A percentile compares a stretch with the other conserved stretches of the same genome.
These are phyloP conservation scores for Sporothrix luriei DNA, from an alignment of 2,329 filamentous ascomycete species.

Conservation along the genomic window DNA sequence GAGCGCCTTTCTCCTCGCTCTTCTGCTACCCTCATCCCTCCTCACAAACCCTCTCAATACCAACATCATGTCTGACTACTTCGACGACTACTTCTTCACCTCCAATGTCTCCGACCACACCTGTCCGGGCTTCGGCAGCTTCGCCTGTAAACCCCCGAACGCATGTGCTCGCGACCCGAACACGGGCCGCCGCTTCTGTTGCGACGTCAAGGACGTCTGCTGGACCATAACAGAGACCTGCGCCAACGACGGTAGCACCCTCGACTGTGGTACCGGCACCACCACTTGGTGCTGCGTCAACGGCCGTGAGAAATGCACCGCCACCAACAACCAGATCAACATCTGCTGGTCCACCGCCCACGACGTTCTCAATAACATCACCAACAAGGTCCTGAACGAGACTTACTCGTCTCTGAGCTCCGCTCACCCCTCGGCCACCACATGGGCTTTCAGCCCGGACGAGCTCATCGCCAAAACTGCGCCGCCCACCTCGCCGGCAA, in stretches of 20 bases:
- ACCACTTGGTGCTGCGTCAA: conserved; percentile 35
- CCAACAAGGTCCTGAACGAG: conserved; percentile 29
- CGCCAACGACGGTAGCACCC: conserved; percentile 33
- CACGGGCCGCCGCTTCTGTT: conserved; percentile 35
- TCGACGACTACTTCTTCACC: conserved; percentile 35
- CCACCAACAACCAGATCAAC: conserved; percentile 33
- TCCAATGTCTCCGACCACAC: conserved; percentile 32
- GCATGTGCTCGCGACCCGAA: conserved; percentile 36
- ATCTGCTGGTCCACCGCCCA: conserved; percentile 35
- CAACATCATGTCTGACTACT: conserved; percentile 31
- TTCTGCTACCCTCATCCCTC: neutral
- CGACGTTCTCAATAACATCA: conserved; percentile 36
- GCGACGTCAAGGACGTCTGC: conserved; percentile 33
- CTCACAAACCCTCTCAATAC: neutral
- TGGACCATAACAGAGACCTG: conserved; percentile 33
- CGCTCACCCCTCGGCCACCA: conserved; percentile 32
- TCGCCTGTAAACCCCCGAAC: conserved; percentile 32
- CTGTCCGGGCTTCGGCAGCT: conserved; percentile 32
- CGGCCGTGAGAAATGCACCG: conserved; percentile 33
- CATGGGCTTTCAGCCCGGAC: conserved; percentile 33
- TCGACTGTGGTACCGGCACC: conserved; percentile 33
- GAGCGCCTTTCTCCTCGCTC: neutral
- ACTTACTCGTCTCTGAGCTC: conserved; percentile 34
- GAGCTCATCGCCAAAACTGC: conserved; percentile 31
- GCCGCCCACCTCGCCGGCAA: conserved; percentile 16